These are phyloP conservation scores for Prunus mongolica DNA, from an alignment of 306 rosid species.

Conservation along the genomic window DNA sequence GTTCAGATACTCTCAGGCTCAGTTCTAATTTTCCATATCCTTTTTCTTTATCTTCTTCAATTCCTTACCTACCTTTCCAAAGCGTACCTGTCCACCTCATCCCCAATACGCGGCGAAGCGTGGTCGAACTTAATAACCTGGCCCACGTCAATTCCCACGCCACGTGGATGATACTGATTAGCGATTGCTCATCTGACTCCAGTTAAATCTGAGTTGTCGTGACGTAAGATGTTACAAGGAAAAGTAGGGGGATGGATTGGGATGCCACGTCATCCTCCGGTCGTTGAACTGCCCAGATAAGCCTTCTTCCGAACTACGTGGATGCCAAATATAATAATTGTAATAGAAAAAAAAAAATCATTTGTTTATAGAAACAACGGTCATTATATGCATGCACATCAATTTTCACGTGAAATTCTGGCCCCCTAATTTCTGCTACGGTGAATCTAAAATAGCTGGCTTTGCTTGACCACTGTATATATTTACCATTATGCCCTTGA, in stretches of 20 bases:
- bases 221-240: background rate
- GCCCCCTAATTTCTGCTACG: background rate
- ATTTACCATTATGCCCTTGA: background rate
- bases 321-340: background rate
- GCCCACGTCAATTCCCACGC: background rate
- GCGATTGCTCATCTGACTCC: background rate
- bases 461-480: background rate
- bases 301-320: background rate
- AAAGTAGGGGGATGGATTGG: background rate
- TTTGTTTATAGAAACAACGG: background rate
- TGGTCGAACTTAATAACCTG: background rate
- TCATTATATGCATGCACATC: background rate
- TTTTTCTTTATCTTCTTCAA: background rate
- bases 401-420: background rate
- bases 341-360: background rate
- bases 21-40: too few relatives aligned
- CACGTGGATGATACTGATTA: background rate
- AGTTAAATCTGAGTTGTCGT: background rate
- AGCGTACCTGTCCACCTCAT: constrained; percentile 8
- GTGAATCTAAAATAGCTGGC: background rate
- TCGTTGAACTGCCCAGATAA: background rate
- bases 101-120: constrained; percentile 6
- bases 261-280: background rate
- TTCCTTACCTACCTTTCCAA: background rate
- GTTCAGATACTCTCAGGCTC: too few relatives aligned